phyloP scores from a whole-genome alignment of 495 filamentous ascomycete genomes.

The Sordaria brevicollis region DNA sequence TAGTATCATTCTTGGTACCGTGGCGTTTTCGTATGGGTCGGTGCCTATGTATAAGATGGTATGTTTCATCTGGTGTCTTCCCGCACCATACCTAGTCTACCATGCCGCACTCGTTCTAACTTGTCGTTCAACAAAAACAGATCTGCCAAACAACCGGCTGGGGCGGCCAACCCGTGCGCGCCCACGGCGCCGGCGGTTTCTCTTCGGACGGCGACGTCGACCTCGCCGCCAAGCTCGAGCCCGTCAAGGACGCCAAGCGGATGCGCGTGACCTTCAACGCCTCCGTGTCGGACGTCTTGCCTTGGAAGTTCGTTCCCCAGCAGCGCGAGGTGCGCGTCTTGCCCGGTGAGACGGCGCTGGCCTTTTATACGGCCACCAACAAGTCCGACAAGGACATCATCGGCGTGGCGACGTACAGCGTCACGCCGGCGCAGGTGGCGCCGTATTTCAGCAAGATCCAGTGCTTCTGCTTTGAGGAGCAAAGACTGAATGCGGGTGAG shows the following conservation, averaged over 20 bases:
- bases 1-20: conserved; percentile 79
- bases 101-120: neutral
- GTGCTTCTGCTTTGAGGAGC: conserved; percentile 96
- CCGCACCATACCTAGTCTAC: neutral
- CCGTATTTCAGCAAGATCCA: conserved; percentile 99
- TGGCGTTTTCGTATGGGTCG: conserved; percentile 87
- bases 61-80: neutral
- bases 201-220: conserved; percentile 39
- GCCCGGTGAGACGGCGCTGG: conserved; percentile 92
- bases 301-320: conserved; percentile 96
- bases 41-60: conserved; percentile 99
- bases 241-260: conserved; percentile 70
- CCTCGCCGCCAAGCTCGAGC: conserved; percentile 60
- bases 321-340: conserved; percentile 93
- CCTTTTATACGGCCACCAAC: conserved; percentile 97
- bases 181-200: conserved; percentile 45
- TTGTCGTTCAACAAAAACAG: conserved; percentile 28
- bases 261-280: conserved; percentile 95
- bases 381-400: conserved; percentile 84
- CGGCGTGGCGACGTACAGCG: conserved; percentile 94
- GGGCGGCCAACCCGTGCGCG: conserved; percentile 84
- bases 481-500: conserved; percentile 89
- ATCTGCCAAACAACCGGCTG: conserved; percentile 96
- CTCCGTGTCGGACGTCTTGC: conserved; percentile 86
- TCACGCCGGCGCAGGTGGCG: conserved; percentile 90